Conservation (phyloP, 1,284 basidiomycete species). For the Wolfiporia cocos region DNA sequence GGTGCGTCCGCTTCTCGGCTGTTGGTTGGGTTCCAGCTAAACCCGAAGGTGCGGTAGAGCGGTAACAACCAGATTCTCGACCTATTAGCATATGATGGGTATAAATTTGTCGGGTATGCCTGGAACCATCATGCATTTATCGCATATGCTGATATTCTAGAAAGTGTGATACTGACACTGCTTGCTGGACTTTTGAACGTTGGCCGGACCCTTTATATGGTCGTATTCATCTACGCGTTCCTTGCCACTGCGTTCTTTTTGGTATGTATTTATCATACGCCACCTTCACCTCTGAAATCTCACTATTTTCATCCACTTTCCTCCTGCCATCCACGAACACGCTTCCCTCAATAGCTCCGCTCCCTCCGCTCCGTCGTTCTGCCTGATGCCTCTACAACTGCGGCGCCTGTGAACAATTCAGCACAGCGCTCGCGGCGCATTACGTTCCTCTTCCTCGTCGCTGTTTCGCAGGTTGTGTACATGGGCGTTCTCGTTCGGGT, state of each 20-base stretch:
- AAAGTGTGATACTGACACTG: conserved; percentile 69
- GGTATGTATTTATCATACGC: conserved; percentile 30
- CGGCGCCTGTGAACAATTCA: conserved; percentile 69
- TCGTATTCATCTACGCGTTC: conserved; percentile 81
- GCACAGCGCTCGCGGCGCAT: conserved; percentile 75
- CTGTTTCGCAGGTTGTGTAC: conserved; percentile 74
- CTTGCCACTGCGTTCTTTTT: conserved; percentile 93
- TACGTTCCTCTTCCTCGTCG: conserved; percentile 79
- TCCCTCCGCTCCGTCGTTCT: conserved; percentile 89
- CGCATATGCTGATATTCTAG: not conserved
- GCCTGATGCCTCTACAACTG: conserved; percentile 49
- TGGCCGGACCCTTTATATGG: conserved; percentile 59
- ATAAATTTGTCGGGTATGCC: conserved; percentile 92
- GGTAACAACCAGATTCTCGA: conserved; percentile 66
- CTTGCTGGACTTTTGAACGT: conserved; percentile 55
- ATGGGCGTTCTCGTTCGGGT: conserved; percentile 74
- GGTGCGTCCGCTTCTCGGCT: conserved; percentile 10
- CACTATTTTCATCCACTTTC: not conserved
- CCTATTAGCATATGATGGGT: conserved; percentile 83
- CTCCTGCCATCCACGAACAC: not conserved
- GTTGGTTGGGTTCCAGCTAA: not conserved
- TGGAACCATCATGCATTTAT: not conserved
- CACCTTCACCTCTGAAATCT: not conserved
- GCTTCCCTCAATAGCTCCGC: conserved; percentile 53
- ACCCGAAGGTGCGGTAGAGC: conserved; percentile 12